These are phyloP conservation scores for Inga leiocalycina DNA, from an alignment of 306 rosid genomes.

Conservation along the genomic window DNA sequence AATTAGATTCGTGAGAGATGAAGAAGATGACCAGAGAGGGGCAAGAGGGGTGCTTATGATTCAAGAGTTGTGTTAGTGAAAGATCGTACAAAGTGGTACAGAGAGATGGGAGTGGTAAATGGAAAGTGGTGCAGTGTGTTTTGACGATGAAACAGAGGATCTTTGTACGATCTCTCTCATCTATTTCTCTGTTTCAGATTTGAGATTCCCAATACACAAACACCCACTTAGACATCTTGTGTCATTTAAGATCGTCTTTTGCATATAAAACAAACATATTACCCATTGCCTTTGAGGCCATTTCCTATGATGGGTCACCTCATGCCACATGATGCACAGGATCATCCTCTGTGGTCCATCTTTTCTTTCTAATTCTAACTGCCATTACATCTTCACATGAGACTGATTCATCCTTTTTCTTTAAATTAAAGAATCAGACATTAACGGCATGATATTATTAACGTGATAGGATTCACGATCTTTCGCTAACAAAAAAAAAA, in stretches of 20 bases:
- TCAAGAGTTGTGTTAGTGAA: conserved; percentile 45
- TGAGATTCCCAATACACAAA: conserved; percentile 43
- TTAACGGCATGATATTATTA: no score
- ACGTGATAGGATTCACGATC: no score
- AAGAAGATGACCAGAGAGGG: neutral
- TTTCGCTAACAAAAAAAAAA: no score
- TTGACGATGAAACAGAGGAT: conserved; percentile 47
- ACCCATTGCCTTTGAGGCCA: conserved; percentile 2
- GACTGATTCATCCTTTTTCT: no score
- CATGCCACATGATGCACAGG: conserved; percentile 40
- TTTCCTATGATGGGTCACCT: conserved; percentile 21
- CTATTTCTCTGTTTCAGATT: conserved; percentile 33
- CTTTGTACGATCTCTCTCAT: conserved; percentile 33
- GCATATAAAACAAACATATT: conserved; percentile 6
- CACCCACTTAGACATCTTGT: conserved; percentile 16
- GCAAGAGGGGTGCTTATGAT: conserved; percentile 46
- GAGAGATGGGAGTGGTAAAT: neutral
- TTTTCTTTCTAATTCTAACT: neutral
- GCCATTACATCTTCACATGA: neutral
- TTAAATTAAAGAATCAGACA: no score
- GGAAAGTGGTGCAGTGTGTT: conserved; percentile 1
- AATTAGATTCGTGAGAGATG: conserved; percentile 19
- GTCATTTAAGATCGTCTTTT: neutral
- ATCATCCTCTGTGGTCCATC: conserved; percentile 25
- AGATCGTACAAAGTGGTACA: neutral